Base-by-base conservation (phyloP, 2,329 filamentous ascomycete genomes). In the Chaetomium strumarium region DNA sequence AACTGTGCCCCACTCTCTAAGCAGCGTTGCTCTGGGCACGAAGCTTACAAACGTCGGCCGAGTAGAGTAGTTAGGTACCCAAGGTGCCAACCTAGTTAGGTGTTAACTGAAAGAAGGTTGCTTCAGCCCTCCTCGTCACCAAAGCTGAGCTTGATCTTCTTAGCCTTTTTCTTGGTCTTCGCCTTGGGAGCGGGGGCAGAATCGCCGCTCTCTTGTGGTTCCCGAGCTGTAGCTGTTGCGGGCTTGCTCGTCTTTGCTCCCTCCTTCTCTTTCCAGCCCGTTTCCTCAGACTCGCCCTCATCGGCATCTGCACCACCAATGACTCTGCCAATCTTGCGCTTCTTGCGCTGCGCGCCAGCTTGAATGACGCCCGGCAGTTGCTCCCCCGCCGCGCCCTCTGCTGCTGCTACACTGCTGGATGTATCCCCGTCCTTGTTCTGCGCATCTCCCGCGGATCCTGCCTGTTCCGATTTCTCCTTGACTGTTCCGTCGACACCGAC, bases 121-220 rank as follows among this genome's bases (percentile, higher is more conserved):
- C n/a, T 16, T 14, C 68, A 68, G 17, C 68, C 73, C 33, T 81
- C 78, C 16, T 84, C 81, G 52, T 84, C 78, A 24, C 79, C 79
- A 63, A 86, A 86, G 66, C 83, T 86, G 42, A 86, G 70, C 70
- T 85, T 85, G 55, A 86, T 79, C 70, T 84, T 85, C 67, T 81
- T 81, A 5, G 72, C 69, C 67, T 78, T 78, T 65, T 83, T 81
- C 65, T 76, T 79, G 4, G 50, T 24, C 47, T 58, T 61, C 33
- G 47, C 8, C 57, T 52, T 59, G 13, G 33, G 33, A 1, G 17
- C 16, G 7, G 31, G 20, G 38, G 38, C 41, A 45, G 29, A 14
- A 5, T 42, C 43, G 17, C 33, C 44, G 19, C 53, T 47, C 4
- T 52, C 36, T 9, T 49, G 52, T 5, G 29, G 51, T 5, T 31